These are phyloP conservation scores for Dacryopinax primogenitus DNA, from an alignment of 768 basidiomycete genomes.

Conservation along the genomic window DNA sequence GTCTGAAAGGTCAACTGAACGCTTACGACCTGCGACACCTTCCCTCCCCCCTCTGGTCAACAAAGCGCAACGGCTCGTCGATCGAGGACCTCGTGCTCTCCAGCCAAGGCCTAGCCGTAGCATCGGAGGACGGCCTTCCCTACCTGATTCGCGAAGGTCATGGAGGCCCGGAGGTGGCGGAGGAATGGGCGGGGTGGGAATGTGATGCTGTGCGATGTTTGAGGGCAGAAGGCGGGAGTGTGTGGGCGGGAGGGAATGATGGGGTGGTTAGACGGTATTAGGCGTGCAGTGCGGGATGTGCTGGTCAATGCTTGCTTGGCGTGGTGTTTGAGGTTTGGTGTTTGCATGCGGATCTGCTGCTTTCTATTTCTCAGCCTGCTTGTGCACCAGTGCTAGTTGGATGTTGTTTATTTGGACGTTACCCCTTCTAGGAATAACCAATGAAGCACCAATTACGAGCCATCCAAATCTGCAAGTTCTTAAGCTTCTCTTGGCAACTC, in stretches of 20 bases:
- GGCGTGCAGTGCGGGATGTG: background rate
- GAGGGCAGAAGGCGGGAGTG: constrained; percentile 26
- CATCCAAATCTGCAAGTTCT: no score
- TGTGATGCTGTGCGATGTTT: constrained; percentile 46
- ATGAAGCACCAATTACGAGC: no score
- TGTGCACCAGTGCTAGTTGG: no score
- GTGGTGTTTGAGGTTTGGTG: no score
- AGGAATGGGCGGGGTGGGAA: constrained; percentile 47
- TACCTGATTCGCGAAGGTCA: constrained; percentile 34
- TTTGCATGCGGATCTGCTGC: no score
- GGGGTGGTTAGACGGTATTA: constrained; percentile 44
- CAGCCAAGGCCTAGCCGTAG: constrained; percentile 35
- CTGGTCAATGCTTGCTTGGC: background rate
- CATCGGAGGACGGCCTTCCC: constrained; percentile 48
- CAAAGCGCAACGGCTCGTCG: constrained; percentile 6
- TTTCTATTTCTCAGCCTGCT: no score
- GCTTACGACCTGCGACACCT: background rate
- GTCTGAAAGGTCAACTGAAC: constrained; percentile 35
- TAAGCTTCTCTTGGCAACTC: no score
- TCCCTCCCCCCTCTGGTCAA: constrained; percentile 22
- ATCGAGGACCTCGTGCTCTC: constrained; percentile 16
- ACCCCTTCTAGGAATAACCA: no score
- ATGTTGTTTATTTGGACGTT: no score
- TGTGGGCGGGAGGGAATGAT: constrained; percentile 54
- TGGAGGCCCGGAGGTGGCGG: constrained; percentile 32